These are phyloP conservation scores for Phoma sp. DNA, from an alignment of 2,329 filamentous ascomycete genomes.

Conservation along the genomic window DNA sequence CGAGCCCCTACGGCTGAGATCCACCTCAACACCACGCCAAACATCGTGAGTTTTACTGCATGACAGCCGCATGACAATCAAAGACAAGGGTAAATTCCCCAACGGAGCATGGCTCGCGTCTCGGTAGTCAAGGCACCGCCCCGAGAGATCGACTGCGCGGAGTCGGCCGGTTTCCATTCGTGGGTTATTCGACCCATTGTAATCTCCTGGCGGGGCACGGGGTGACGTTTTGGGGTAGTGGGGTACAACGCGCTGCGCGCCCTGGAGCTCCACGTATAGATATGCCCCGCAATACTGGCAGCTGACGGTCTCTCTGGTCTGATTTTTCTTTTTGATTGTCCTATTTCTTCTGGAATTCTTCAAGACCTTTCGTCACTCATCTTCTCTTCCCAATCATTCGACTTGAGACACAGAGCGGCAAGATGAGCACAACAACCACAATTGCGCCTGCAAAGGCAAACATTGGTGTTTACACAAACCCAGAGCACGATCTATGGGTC, in stretches of 20 bases:
- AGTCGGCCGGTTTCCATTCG: conserved; percentile 17
- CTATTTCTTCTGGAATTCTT: conserved; percentile 10
- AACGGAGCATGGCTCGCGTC: conserved; percentile 14
- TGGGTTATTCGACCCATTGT: conserved; percentile 13
- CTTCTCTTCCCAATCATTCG: conserved; percentile 17
- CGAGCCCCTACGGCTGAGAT: conserved; percentile 14
- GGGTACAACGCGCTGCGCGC: conserved; percentile 16
- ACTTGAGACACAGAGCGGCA: conserved; percentile 21
- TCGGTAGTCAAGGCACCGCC: conserved; percentile 6
- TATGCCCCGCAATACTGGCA: conserved; percentile 19
- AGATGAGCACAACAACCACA: conserved; percentile 48
- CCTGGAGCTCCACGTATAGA: conserved; percentile 15
- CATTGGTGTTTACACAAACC: conserved; percentile 96
- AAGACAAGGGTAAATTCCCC: conserved; percentile 10
- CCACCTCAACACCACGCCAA: conserved; percentile 23
- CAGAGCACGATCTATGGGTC: conserved; percentile 89
- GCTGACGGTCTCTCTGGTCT: conserved; percentile 10
- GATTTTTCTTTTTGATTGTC: conserved; percentile 1
- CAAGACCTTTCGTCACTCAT: conserved; percentile 6
- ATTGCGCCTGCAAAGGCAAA: conserved; percentile 75
- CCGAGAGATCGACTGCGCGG: conserved; percentile 9
- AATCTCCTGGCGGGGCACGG: conserved; percentile 15
- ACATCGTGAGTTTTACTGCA: conserved; percentile 21
- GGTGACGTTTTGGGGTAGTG: conserved; percentile 17
- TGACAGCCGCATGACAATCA: conserved; percentile 15